Conservation (phyloP, 257 asterid genomes). For the Solanum rostratum region DNA sequence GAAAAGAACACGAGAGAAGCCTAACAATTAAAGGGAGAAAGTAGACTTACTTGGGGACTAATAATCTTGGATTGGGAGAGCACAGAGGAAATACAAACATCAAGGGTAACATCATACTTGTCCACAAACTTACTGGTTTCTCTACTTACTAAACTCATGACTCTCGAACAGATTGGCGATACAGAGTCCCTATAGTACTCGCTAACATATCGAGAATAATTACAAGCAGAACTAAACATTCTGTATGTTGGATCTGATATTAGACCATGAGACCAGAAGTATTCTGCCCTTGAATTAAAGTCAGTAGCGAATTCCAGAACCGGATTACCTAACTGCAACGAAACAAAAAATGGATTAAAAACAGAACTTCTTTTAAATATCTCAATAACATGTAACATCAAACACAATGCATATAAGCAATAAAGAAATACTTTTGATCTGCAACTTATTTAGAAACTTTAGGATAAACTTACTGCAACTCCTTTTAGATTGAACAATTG, state of each 20-base stretch:
- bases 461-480: conserved; percentile 41
- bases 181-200: conserved; percentile 43
- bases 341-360: neutral
- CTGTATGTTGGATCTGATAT: conserved; percentile 57
- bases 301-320: conserved; percentile 53
- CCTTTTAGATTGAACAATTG: conserved; percentile 48
- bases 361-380: neutral
- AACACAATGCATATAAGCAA: neutral
- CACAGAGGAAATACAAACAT: conserved; percentile 59
- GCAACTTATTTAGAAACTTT: neutral
- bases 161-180: conserved; percentile 36
- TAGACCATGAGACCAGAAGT: conserved; percentile 72
- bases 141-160: conserved; percentile 39
- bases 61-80: conserved; percentile 53
- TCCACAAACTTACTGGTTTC: conserved; percentile 63
- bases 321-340: conserved; percentile 64
- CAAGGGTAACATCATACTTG: conserved; percentile 59
- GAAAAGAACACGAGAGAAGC: neutral
- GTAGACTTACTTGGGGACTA: conserved; percentile 37
- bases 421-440: neutral
- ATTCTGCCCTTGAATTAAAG: conserved; percentile 60
- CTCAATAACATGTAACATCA: neutral
- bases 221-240: conserved; percentile 43
- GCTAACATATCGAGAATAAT: conserved; percentile 55
- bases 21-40: neutral